A percentile compares a stretch with the other conserved stretches of the same genome.
phyloP scores from a whole-genome alignment of 495 filamentous ascomycete species.

The Apiosordaria backusii region DNA sequence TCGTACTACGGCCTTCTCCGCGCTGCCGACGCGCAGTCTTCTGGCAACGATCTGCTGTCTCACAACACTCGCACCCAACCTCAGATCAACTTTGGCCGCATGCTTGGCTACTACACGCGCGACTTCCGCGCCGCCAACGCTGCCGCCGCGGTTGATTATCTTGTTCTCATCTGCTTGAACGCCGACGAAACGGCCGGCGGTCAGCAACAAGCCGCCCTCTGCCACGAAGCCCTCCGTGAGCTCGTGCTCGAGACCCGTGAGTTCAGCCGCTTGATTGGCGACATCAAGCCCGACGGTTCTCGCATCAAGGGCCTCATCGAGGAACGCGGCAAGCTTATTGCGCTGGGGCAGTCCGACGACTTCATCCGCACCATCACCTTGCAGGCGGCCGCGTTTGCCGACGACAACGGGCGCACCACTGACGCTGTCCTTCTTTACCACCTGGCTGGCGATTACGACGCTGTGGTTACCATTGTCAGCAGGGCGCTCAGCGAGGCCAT shows the following conservation, averaged over 20 bases:
- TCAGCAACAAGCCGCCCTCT: constrained; percentile 72
- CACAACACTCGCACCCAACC: constrained; percentile 67
- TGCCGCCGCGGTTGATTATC: constrained; percentile 87
- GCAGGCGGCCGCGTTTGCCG: constrained; percentile 84
- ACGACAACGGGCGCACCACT: constrained; percentile 86
- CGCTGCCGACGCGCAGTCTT: constrained; percentile 66
- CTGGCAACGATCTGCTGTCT: constrained; percentile 69
- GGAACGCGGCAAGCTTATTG: constrained; percentile 80
- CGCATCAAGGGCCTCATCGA: constrained; percentile 84
- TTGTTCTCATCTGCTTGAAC: constrained; percentile 89
- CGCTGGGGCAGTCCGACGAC: constrained; percentile 69
- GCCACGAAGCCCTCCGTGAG: constrained; percentile 91
- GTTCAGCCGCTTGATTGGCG: constrained; percentile 89
- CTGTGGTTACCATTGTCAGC: constrained; percentile 82
- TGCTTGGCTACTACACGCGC: constrained; percentile 91
- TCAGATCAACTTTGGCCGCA: constrained; percentile 89
- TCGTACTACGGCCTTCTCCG: constrained; percentile 89
- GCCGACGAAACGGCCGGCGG: constrained; percentile 72
- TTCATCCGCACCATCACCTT: constrained; percentile 83
- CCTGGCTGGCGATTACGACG: constrained; percentile 90
- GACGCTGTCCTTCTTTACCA: constrained; percentile 95
- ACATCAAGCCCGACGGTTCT: constrained; percentile 76
- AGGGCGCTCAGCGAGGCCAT: constrained; percentile 85
- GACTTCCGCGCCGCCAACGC: constrained; percentile 89
- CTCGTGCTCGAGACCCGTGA: constrained; percentile 91